Base-by-base conservation (phyloP, 192 early-diverging fungal genomes). In the Coemansia sp. region DNA sequence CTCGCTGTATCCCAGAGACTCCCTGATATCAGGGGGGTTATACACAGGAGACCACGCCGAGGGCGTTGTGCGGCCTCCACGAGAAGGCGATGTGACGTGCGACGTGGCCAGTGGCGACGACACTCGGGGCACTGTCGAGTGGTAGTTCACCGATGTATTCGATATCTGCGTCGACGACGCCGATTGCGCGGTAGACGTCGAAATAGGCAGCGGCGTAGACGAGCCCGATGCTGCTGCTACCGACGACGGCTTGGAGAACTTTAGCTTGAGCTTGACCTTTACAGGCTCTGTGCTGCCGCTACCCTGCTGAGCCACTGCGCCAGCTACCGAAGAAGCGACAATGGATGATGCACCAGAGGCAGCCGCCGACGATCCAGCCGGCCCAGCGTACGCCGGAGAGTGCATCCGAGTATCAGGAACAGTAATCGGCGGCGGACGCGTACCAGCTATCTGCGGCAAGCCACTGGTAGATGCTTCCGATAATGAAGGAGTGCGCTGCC, bases 201-300 rank as follows among this genome's bases (percentile, higher is more conserved):
- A 11, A 22, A 19, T 5, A 27, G 13, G 5, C 22, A 6, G 13
- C 25, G 25, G 35, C n/a, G 55, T n/a, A 67, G 51, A 25, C 61
- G 65, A 18, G 57, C 71, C 66, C 27, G 66, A 18, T 32, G 60
- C 46, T 7, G 67, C 70, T 32, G 68, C 45, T 30, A 60, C 67
- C 9, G 62, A 25, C 3, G 64, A 58, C 22, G 64, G 27, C 30
- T 68, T 68, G n/a, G 62, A 68, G 0, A 65, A 65, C 34, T 76
- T 81, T 6, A 74, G 69, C 65, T 70, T 72, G 42, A 87, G 81
- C 28, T 68, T 75, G 14, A 75, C 53, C 34, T 68, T 55, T 42
- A 64, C 29, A 51, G 72, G 52, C 58, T 64, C 32, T 36, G 74
- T 35, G 56, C 46, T 55, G 76, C 36, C 65, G 70, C 61, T 67